A percentile compares a stretch with the other conserved stretches of the same genome.
Evolutionary conservation across 352 stramenopile species (phyloP).

Genomic region (Elongisporangium undulatum): DNA sequence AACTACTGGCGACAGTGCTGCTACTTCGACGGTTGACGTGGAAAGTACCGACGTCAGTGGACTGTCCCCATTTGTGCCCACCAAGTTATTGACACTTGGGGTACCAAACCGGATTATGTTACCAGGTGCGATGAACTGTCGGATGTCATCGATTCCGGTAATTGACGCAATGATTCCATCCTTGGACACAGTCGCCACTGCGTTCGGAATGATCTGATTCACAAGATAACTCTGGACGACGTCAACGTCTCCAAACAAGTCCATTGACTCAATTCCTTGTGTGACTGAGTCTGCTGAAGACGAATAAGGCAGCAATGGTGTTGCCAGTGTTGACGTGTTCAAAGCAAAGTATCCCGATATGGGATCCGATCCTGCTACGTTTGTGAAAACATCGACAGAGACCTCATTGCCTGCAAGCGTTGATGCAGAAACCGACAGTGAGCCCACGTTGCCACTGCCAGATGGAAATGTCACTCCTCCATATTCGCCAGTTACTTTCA

Average conservation of each 20-base stretch:
- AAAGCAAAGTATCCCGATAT: constrained; percentile 53
- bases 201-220: constrained; percentile 52
- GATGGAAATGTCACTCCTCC: constrained; percentile 67
- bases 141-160: constrained; percentile 48
- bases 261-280: constrained; percentile 72
- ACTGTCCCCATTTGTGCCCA: constrained; percentile 60
- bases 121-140: constrained; percentile 52
- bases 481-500: constrained; percentile 72
- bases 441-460: constrained; percentile 73
- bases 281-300: constrained; percentile 56
- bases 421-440: constrained; percentile 30
- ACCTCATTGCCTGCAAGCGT: constrained; percentile 35
- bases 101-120: constrained; percentile 68
- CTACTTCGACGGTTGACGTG: constrained; percentile 47
- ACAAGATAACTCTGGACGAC: constrained; percentile 45
- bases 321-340: constrained; percentile 29
- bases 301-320: constrained; percentile 49
- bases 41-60: constrained; percentile 39
- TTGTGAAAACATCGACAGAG: constrained; percentile 55
- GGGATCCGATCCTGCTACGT: constrained; percentile 35
- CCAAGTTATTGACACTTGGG: constrained; percentile 25
- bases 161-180: constrained; percentile 47
- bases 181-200: constrained; percentile 42
- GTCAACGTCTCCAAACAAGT: constrained; percentile 71
- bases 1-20: constrained; percentile 43